Conservation (phyloP, 768 basidiomycete species). For the Phlebiopsis gigantea region DNA sequence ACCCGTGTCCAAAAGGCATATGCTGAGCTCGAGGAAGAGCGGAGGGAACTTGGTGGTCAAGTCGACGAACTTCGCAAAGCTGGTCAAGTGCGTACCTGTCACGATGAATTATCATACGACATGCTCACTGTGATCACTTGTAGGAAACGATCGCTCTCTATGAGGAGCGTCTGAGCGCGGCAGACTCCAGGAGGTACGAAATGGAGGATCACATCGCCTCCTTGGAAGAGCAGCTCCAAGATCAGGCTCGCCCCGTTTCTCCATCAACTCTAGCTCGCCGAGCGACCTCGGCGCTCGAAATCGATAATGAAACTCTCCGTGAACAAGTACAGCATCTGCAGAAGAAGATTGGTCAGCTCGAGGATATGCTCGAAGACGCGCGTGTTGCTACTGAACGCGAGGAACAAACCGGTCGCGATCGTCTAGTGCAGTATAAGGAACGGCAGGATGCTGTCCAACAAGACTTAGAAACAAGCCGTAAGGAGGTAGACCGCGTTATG, state of each 20-base stretch:
- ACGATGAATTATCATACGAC: neutral
- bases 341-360: constrained; percentile 65
- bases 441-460: constrained; percentile 66
- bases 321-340: constrained; percentile 90
- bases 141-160: constrained; percentile 95
- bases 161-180: constrained; percentile 76
- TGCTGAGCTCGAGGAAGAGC: constrained; percentile 50
- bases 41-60: constrained; percentile 61
- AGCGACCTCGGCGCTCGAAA: constrained; percentile 72
- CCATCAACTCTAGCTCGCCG: constrained; percentile 32
- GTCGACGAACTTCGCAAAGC: constrained; percentile 84
- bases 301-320: constrained; percentile 89
- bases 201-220: constrained; percentile 58
- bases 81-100: constrained; percentile 59
- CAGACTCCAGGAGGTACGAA: constrained; percentile 72
- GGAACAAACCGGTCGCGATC: constrained; percentile 54
- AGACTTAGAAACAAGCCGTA: constrained; percentile 64
- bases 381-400: constrained; percentile 69
- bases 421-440: constrained; percentile 64
- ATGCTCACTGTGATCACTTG: neutral
- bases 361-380: constrained; percentile 82
- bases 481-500: constrained; percentile 56
- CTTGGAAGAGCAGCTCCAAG: constrained; percentile 48
- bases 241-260: constrained; percentile 28
- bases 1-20: constrained; percentile 39